Base-by-base conservation (phyloP, 1,284 basidiomycete genomes). In the Puccinia sorghi region DNA sequence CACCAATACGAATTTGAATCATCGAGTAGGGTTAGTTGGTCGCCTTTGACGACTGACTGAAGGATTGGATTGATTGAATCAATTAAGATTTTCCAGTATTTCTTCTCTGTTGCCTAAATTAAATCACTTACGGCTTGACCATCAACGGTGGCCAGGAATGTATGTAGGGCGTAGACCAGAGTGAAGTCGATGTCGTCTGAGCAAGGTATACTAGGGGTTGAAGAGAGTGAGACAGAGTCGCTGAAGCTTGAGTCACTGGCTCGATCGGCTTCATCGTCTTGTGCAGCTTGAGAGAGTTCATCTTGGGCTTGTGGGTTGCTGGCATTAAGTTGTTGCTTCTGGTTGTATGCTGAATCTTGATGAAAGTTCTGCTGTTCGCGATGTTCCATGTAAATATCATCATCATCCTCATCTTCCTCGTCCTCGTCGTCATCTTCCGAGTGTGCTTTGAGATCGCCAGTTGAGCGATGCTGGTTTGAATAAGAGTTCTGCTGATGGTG, bases 1-100 rank as follows among this genome's bases (percentile, higher is more conserved):
- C 94, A 97, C 94, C 94, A 97, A 86, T 97, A 97, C 85, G 92
- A 93, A 86, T 97, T 97, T 80, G 91, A 93, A 84, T 97, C 94
- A 86, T 97, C 94, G 88, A 97, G 92, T 59, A 97, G 87, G 83
- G 93, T 91, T 50, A 97, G 88, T 80, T 92, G 93, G 87, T 97
- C 94, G 52, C 94, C 94, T 85, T 96, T 96, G 85, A 95, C 93
- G 80, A 97, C 94, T 81, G 93, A 79, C 76, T 79, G 54, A 25
- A 41, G 32, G 67, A 39, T 48, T 20, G 25, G 46, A 46, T 46
- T 66, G 57, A 15, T 7, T 59, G 37, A 22, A 22, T 43, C n/a
- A 43, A 46, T 41, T 66, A 7, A 15, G 15, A 39, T 46, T 43
- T 43, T 32, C 32, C 32, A 32, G 32, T 32, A 4, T 32, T 32